Base-by-base conservation (phyloP, 805 yeast genomes). In the Candida germanica region DNA sequence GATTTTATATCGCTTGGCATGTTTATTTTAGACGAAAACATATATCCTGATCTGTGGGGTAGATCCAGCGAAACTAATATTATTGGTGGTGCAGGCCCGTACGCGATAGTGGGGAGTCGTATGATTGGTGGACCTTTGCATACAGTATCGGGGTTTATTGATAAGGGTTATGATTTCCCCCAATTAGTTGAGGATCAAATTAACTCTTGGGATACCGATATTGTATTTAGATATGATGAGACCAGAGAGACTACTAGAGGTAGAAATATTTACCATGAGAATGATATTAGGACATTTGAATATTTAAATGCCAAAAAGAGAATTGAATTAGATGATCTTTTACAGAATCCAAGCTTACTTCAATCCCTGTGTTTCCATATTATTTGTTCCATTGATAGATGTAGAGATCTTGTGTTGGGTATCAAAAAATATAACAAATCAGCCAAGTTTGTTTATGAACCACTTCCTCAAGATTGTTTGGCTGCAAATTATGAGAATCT, bases 71-170 rank as follows among this genome's bases (percentile, higher is more conserved):
- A 64, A 45, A 54, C 49, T 43, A 56, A 85, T 53, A 69, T 89
- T 6, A 67, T 86, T 31, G 98, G 98, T 0, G 98, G 98, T 2
- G 98, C 89, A 2, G 96, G 95, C 0, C 76, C 91, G 1, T 89
- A 74, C 55, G 88, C 88, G 2, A 74, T 80, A 1, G 61, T 83
- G 11, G 96, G 96, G 0, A 79, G 87, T 0, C 63, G 89, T 16
- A 64, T 85, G 33, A 64, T 78, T 1, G 51, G 75, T 6, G 71
- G 76, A 0, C 39, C 50, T 0, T 43, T 43, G 0, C 26, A 44
- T 3, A 51, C 51, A 6, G 67, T 80, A n/a, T 71, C 80, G 2
- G 83, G 89, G 63, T 75, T 89, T 8, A 71, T 88, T 1, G 97
- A 89, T 53, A 70, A 75, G 35, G 98, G 98, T 0, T 49, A 56